These are phyloP conservation scores for Calvatia gigantea DNA, from an alignment of 768 basidiomycete species.

Conservation along the genomic window DNA sequence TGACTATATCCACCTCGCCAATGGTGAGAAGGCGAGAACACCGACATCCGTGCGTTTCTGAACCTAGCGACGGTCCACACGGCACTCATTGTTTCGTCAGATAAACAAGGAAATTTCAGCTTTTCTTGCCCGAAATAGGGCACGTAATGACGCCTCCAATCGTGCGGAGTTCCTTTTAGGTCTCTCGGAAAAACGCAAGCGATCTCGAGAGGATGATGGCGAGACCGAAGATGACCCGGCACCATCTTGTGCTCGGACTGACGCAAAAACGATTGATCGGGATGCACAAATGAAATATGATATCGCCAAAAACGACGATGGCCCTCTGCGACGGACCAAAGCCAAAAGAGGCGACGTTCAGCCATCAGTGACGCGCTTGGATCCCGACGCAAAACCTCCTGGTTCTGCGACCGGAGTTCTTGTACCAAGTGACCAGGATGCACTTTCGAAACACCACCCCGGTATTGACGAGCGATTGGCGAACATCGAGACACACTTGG, in stretches of 20 bases:
- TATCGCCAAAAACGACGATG: slow-evolving; percentile 81
- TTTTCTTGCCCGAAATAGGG: slow-evolving; percentile 68
- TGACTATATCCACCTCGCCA: slow-evolving; percentile 51
- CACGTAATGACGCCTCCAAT: slow-evolving; percentile 75
- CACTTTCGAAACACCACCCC: slow-evolving; percentile 40
- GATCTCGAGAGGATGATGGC: slow-evolving; percentile 29
- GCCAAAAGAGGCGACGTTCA: slow-evolving; percentile 46
- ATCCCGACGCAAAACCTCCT: neutral
- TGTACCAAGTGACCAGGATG: slow-evolving; percentile 7
- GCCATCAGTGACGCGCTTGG: slow-evolving; percentile 3
- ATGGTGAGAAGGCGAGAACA: slow-evolving; percentile 43
- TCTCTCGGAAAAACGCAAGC: slow-evolving; percentile 50
- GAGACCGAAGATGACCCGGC: slow-evolving; percentile 13
- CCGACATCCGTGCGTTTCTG: slow-evolving; percentile 53
- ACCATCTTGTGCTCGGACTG: slow-evolving; percentile 69
- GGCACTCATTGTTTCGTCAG: slow-evolving; percentile 28
- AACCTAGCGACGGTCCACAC: neutral
- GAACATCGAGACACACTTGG: slow-evolving; percentile 69
- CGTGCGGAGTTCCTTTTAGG: slow-evolving; percentile 69
- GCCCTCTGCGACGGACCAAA: slow-evolving; percentile 45
- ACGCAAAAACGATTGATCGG: slow-evolving; percentile 67
- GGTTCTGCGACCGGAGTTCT: neutral
- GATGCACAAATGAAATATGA: slow-evolving; percentile 85
- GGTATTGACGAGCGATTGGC: slow-evolving; percentile 60
- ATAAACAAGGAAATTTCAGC: slow-evolving; percentile 67